Base-by-base conservation (phyloP, 2,329 filamentous ascomycete genomes). In the Apiospora hydei region DNA sequence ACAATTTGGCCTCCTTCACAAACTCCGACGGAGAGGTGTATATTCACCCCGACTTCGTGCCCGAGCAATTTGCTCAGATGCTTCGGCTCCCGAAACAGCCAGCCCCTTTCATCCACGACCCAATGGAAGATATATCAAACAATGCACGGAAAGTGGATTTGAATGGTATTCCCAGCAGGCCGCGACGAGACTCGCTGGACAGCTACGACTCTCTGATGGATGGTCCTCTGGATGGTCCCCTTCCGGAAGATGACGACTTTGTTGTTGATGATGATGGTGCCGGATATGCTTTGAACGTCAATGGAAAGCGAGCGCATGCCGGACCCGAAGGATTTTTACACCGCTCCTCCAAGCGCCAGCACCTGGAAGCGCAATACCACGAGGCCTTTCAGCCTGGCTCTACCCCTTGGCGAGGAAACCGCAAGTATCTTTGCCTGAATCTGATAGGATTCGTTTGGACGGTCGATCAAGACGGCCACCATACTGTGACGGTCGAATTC, bases 401-500 rank as follows among this genome's bases (percentile, higher is more conserved):
- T 70, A 99, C 96, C 0, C 96, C 96, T 0, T 99, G 96, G 97
- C 91, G 94, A 74, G 96, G 96, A 1, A 96, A 98, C 81, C 89
- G 96, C 74, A 94, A 96, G 79, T 98, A 99, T 80, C 88, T 99
- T 0, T 98, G 94, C 79, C 88, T 98, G 53, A 98, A 98, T 80
- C 85, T 99, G 72, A 94, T 95, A 70, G 96, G 97, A 0, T 96
- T 97, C 78, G 94, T 98, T 11, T 99, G 96, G 94, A 98, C 96
- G 0, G 94, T 99, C 24, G 94, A 98, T 77, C 96, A 99, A 82
- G 95, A 98, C 78, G 93, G 93, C 0, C 93, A 96, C 77, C 91
- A 98, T 80, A 99, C 96, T 1, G 92, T 99, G 14, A 98, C 95
- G 0, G 95, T 98, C 1, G 96, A 98, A 78, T 99, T 99, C 81